Base-by-base conservation (phyloP, 257 asterid species). In the Craterostigma plantagineum region DNA sequence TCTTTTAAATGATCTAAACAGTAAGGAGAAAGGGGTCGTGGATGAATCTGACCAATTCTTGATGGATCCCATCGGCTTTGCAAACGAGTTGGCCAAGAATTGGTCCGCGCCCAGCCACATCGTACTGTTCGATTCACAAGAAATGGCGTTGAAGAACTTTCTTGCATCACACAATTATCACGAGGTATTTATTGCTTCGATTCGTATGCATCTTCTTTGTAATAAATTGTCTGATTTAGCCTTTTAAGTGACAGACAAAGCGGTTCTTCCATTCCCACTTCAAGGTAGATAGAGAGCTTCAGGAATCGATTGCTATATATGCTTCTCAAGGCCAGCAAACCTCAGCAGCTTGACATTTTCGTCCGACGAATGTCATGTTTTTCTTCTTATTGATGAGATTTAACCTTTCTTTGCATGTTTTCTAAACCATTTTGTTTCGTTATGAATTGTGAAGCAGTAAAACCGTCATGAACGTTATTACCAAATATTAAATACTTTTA, bases 281-380 rank as follows among this genome's bases (percentile, higher is more conserved):
- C 80, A 83, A 90, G 73, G 98, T 90, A 55, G 95, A 83, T 61
- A 73, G 98, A 62, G 98, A 90, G 55, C 76, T 79, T 50, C 98
- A 90, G 62, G 73, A 93, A 56, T 79, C 76, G 11, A 70, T 90
- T 52, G 72, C 53, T 40, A 64, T 79, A 46, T 83, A 83, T 53
- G 75, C 74, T 52, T 45, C 36, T 50, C 62, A 64, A 45, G 76
- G 73, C 66, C 57, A 44, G 48, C 66, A 70, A 43, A 51, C 49
- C 54, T 49, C 18, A 45, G 8, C 12, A n/a, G n/a, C 8, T 36
- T 36, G 11, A 12, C 40, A 2, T 36, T 1, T 36, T 23, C 6
- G 30, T 23, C 30, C 6, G 4, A 23, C 30, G 30, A 23, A 23
- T 23, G 2, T 23, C 30, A 6, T 23, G 30, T 23, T 23, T 23